Conservation (phyloP, 2,329 filamentous ascomycete genomes). For the Cladosporium sp. region DNA sequence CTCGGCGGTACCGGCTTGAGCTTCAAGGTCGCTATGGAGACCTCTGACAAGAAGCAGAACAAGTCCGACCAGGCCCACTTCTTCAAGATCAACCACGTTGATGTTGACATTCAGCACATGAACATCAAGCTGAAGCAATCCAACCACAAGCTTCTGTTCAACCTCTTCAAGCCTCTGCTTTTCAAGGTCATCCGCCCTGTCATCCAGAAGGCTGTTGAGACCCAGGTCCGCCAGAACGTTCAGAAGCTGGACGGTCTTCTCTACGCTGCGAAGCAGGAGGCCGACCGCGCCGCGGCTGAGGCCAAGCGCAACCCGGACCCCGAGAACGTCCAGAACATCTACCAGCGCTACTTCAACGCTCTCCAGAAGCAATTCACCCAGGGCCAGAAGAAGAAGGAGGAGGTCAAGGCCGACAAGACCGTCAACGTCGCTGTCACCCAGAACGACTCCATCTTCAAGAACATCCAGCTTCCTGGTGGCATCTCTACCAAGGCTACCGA, state of each 20-base stretch:
- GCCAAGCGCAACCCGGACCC: conserved; percentile 60
- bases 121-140: conserved; percentile 87
- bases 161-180: conserved; percentile 79
- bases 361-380: conserved; percentile 69
- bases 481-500: conserved; percentile 93
- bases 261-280: conserved; percentile 78
- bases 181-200: conserved; percentile 79
- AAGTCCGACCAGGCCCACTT: conserved; percentile 73
- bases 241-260: conserved; percentile 68
- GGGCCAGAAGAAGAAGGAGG: conserved; percentile 72
- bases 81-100: conserved; percentile 84
- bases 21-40: conserved; percentile 87
- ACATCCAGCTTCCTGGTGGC: conserved; percentile 79
- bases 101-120: conserved; percentile 33
- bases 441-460: conserved; percentile 87
- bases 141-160: conserved; percentile 88
- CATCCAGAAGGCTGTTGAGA: conserved; percentile 83
- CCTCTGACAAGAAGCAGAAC: conserved; percentile 50
- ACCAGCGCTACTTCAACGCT: conserved; percentile 76
- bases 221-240: conserved; percentile 81
- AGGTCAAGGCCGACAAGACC: conserved; percentile 58
- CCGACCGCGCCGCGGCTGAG: conserved; percentile 65
- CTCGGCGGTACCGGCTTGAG: conserved; percentile 83
- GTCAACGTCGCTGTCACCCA: conserved; percentile 82
- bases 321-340: conserved; percentile 74